Percentiles rank a stretch among this genome's conserved stretches.
Conservation (phyloP, 2,329 filamentous ascomycete species). For the Malbranchea cinnamomea region DNA sequence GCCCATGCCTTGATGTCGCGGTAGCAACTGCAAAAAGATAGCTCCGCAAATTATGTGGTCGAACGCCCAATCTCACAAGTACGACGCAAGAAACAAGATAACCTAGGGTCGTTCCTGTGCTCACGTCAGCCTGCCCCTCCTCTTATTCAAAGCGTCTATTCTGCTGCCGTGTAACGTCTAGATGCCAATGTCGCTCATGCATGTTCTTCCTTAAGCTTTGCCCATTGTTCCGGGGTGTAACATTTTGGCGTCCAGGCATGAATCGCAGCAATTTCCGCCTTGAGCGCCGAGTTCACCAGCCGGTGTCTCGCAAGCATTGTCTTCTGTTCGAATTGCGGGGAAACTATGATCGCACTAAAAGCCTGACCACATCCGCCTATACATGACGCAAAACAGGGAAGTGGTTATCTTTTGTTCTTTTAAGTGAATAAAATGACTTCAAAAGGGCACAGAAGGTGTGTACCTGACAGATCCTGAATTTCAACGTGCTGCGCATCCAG, state of each 20-base stretch:
- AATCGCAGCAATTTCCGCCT: conserved; percentile 76
- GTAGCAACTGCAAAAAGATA: too few relatives aligned
- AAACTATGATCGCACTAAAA: conserved; percentile 56
- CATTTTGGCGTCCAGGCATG: conserved; percentile 94
- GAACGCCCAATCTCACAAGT: too few relatives aligned
- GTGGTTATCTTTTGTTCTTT: conserved; percentile 6
- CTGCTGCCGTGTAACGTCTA: conserved; percentile 1
- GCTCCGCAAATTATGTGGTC: too few relatives aligned
- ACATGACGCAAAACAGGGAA: conserved; percentile 3
- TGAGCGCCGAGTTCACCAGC: conserved; percentile 68
- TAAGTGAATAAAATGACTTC: too few relatives aligned
- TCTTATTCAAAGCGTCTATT: conserved; percentile 5
- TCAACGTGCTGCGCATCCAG: conserved; percentile 67
- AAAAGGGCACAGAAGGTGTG: too few relatives aligned
- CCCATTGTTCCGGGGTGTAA: conserved; percentile 81
- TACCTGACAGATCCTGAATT: conserved; percentile 87
- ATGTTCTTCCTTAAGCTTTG: conserved; percentile 42
- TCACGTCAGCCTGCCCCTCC: too few relatives aligned
- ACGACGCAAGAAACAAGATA: too few relatives aligned
- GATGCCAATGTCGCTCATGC: too few relatives aligned
- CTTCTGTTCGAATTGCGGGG: conserved; percentile 53
- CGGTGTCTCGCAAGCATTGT: conserved; percentile 72
- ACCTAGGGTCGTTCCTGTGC: too few relatives aligned
- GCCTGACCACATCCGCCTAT: conserved; percentile 56
- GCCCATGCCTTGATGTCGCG: too few relatives aligned